Evolutionary conservation across 306 rosid species (phyloP).

Genomic region (Gastrolobium bilobum): DNA sequence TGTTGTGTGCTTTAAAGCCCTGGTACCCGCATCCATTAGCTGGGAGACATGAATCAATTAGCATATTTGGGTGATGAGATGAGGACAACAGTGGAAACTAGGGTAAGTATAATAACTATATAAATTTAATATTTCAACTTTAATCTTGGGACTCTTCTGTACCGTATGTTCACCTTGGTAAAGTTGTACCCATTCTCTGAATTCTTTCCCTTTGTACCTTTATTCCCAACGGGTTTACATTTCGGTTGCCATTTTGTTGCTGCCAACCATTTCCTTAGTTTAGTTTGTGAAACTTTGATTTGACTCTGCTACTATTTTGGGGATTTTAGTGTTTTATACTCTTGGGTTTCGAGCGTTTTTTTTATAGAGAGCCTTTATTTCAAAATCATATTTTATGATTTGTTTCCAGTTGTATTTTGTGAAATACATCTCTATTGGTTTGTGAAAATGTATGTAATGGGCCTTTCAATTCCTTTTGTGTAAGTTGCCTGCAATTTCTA

Average conservation of each 20-base stretch:
- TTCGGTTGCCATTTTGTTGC: background rate
- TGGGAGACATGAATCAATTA: background rate
- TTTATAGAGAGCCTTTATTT: constrained; percentile 5
- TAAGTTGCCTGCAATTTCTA: background rate
- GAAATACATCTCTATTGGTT: constrained; percentile 9
- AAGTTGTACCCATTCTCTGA: constrained; percentile 8
- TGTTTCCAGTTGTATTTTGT: constrained; percentile 14
- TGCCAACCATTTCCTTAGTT: constrained; percentile 6
- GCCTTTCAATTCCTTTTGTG: background rate
- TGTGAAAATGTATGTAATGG: background rate
- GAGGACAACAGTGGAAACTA: background rate
- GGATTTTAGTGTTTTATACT: constrained; percentile 32
- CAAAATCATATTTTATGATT: constrained; percentile 17
- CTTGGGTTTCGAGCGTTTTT: background rate
- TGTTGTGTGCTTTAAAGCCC: background rate
- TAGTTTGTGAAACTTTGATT: constrained; percentile 10
- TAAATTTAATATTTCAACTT: background rate
- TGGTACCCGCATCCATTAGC: background rate
- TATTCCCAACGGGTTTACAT: background rate
- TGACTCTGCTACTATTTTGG: background rate
- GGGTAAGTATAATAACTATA: background rate
- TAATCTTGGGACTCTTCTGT: background rate
- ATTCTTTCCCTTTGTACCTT: background rate
- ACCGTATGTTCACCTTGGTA: background rate
- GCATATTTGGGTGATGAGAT: constrained; percentile 3